Conservation (phyloP, 306 rosid species). For the Crotalaria pallida region DNA sequence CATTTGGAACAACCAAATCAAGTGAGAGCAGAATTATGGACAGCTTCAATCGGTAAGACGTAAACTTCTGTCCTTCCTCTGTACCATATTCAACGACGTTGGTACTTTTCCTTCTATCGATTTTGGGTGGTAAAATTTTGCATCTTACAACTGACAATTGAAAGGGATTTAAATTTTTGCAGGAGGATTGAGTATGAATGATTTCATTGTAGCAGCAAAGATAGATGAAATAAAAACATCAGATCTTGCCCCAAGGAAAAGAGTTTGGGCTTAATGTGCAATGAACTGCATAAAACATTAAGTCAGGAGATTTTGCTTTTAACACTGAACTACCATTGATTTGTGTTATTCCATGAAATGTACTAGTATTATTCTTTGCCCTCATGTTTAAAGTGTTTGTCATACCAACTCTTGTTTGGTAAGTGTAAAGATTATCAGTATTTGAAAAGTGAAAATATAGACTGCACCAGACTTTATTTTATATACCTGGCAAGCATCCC, state of each 20-base stretch:
- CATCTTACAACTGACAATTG: constrained; percentile 4
- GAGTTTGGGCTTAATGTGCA: constrained; percentile 71
- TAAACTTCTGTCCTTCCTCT: background rate
- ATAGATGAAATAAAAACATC: constrained; percentile 73
- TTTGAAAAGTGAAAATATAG: background rate
- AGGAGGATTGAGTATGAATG: constrained; percentile 95
- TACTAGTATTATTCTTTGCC: background rate
- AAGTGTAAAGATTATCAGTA: background rate
- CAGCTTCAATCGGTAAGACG: constrained; percentile 65
- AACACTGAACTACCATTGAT: background rate
- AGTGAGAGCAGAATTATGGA: constrained; percentile 78
- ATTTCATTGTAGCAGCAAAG: constrained; percentile 83
- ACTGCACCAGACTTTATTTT: background rate
- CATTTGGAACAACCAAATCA: constrained; percentile 81
- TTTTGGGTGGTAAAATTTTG: background rate
- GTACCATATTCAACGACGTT: background rate
- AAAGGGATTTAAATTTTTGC: constrained; percentile 35
- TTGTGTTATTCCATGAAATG: constrained; percentile 12
- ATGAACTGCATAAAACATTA: constrained; percentile 8
- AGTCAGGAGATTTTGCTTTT: background rate
- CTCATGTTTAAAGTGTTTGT: background rate
- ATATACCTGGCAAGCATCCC: background rate
- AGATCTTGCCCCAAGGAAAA: constrained; percentile 77
- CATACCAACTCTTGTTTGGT: background rate
- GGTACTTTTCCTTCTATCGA: background rate